Percentiles rank a stretch among this genome's conserved stretches.
Evolutionary conservation across 345 rosid genomes (phyloP).

Genomic region (Hibiscus syriacus): DNA sequence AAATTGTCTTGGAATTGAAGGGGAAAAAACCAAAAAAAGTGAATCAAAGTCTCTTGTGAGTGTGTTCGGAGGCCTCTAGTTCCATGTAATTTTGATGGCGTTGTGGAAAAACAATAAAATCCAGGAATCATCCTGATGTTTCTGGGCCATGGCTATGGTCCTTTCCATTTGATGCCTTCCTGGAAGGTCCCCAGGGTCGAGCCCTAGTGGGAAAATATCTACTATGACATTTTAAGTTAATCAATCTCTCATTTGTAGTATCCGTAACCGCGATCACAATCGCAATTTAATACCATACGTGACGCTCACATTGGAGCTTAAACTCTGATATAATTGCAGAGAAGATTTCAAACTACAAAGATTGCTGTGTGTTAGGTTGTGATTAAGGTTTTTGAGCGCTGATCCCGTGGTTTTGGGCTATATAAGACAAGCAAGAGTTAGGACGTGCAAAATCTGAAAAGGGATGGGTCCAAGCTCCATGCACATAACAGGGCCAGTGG

Average conservation of each 20-base stretch:
- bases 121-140: background rate
- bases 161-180: background rate
- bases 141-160: conserved; percentile 6
- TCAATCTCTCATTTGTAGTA: background rate
- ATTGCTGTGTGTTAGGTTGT: background rate
- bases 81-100: background rate
- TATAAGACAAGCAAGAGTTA: too few relatives aligned
- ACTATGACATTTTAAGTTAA: background rate
- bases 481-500: background rate
- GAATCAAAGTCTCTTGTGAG: background rate
- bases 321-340: too few relatives aligned
- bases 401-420: too few relatives aligned
- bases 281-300: too few relatives aligned
- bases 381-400: background rate
- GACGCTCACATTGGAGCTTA: too few relatives aligned
- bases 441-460: too few relatives aligned
- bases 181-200: conserved; percentile 1
- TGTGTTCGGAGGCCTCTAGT: background rate
- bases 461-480: background rate
- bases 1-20: background rate
- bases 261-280: too few relatives aligned
- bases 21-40: background rate
- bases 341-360: background rate
- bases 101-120: background rate
- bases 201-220: background rate